Evolutionary conservation across 2,329 filamentous ascomycete species (phyloP).

Genomic region (Fusarium bactridioides): DNA sequence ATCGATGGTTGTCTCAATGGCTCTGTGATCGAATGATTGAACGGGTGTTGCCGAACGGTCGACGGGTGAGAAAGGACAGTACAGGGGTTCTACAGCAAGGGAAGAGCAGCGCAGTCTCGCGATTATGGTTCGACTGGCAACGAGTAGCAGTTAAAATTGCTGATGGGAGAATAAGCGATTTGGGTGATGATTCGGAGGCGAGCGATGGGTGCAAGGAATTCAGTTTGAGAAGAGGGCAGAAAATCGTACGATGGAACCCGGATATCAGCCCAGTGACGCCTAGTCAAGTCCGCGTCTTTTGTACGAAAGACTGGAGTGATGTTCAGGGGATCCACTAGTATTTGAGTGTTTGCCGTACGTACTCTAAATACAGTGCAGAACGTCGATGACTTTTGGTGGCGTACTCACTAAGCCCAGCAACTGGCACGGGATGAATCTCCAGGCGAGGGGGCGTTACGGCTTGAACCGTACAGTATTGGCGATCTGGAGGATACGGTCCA

Average conservation of each 20-base stretch:
- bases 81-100: slow-evolving; percentile 34
- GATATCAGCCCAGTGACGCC: slow-evolving; percentile 43
- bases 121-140: slow-evolving; percentile 41
- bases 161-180: slow-evolving; percentile 29
- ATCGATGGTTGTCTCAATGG: slow-evolving; percentile 21
- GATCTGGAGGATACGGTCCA: background rate
- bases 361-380: slow-evolving; percentile 25
- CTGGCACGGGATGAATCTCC: background rate
- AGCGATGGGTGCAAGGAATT: slow-evolving; percentile 42
- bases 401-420: background rate
- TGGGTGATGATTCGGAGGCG: slow-evolving; percentile 32
- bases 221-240: slow-evolving; percentile 38
- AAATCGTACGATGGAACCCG: slow-evolving; percentile 46
- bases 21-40: slow-evolving; percentile 39
- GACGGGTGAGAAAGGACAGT: slow-evolving; percentile 22
- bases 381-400: background rate
- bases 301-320: slow-evolving; percentile 4
- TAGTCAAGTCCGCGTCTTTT: slow-evolving; percentile 29
- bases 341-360: background rate
- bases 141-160: slow-evolving; percentile 30
- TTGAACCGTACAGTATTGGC: slow-evolving; percentile 5
- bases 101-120: slow-evolving; percentile 26
- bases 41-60: slow-evolving; percentile 41
- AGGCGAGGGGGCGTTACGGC: background rate
- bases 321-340: slow-evolving; percentile 26